Evolutionary conservation across 306 rosid genomes (phyloP).

Genomic region (Cicer cuneatum): DNA sequence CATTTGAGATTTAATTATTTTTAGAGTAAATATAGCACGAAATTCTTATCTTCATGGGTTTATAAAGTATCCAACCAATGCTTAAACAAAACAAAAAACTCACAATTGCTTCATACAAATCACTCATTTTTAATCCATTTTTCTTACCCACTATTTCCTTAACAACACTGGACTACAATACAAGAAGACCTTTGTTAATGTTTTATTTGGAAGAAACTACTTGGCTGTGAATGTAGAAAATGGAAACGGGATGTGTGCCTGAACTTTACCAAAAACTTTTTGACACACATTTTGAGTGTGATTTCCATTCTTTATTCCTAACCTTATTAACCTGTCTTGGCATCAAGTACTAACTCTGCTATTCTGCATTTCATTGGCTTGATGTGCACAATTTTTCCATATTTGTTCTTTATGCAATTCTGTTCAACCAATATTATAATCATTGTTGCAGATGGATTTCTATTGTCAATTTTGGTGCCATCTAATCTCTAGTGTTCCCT

Average conservation of each 20-base stretch:
- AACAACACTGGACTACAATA: not conserved
- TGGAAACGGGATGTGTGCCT: not conserved
- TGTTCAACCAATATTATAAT: not conserved
- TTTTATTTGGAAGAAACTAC: too few relatives aligned
- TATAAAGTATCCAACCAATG: too few relatives aligned
- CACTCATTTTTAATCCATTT: too few relatives aligned
- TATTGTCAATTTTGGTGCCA: not conserved
- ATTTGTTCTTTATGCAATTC: not conserved
- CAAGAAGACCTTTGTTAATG: not conserved
- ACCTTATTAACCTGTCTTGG: not conserved
- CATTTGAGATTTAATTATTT: not conserved
- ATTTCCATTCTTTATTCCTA: not conserved
- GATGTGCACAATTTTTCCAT: not conserved
- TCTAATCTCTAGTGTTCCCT: not conserved
- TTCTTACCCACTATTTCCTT: too few relatives aligned
- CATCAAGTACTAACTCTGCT: not conserved
- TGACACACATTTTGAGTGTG: too few relatives aligned
- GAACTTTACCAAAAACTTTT: not conserved
- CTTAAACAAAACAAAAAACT: too few relatives aligned
- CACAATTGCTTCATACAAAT: too few relatives aligned
- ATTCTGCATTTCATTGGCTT: conserved; percentile 6
- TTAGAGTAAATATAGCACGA: not conserved
- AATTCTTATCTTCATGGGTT: not conserved
- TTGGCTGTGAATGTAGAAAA: not conserved
- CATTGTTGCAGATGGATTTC: not conserved